Evolutionary conservation across 1,139 yeast genomes (phyloP), one percentile per base, ranked within the genome.

Genomic region (Pichia sp.): DNA sequence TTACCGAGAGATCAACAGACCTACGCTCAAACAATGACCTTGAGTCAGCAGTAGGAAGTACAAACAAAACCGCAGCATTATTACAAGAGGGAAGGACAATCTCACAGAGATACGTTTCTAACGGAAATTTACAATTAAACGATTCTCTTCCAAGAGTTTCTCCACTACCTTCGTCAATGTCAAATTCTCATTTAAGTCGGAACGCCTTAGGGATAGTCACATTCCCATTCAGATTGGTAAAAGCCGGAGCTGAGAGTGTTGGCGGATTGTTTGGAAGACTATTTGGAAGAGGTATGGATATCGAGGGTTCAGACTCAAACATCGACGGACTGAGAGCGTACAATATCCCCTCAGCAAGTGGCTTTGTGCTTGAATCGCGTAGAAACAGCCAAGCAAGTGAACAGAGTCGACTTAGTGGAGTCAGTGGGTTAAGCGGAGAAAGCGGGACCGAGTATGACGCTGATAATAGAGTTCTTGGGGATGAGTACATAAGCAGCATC

Each of bases 71-170:
- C 36, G 44, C 57, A 6, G 56, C 61, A 3, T 51, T 58, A 7
- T 54, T 64, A 19, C 64, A 62, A 43, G 67, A 65, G 51, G 64
- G 68, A 11, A 64, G 64, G 49, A 59, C 59, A 40, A 61, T 67
- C 5, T 53, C 65, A 1, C 67, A 64, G 43, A 57, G 59, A 11
- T 57, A 60, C 41, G 16, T 46, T 5, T 26, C 46, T 2, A 42
- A 45, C 15, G 47, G 50, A 10, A 15, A 23, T n/a, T 44, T 49
- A 26, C 54, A 47, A 36, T 42, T 65, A 13, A 59, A 55, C 47
- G 52, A 53, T 40, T 36, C 52, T 34, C 11, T 50, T 2, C 15
- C 44, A 30, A 23, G 29, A 36, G 40, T 42, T 16, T 8, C 29
- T 8, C 26, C 45, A 16, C 40, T 13, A 36, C n/a, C 40, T 11